phyloP scores from a whole-genome alignment of 1,284 basidiomycete genomes.

The Fistulina hepatica region DNA sequence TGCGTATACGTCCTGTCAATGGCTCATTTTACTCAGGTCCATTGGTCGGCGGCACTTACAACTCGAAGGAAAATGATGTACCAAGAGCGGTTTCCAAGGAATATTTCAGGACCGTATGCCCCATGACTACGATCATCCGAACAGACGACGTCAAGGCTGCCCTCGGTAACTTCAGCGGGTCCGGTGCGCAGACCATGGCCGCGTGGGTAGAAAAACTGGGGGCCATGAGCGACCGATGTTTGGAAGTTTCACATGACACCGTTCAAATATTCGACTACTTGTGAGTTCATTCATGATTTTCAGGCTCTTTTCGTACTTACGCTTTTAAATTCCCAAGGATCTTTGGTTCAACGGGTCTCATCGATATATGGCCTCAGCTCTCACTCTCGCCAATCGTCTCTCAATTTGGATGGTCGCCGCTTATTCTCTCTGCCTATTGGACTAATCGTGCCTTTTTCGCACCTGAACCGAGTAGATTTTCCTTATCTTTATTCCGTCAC shows the following conservation, averaged over 20 bases:
- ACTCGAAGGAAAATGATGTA: slow-evolving; percentile 17
- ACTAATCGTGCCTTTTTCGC: slow-evolving; percentile 27
- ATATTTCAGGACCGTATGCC: slow-evolving; percentile 32
- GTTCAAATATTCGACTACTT: slow-evolving; percentile 29
- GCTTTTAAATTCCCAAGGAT: slow-evolving; percentile 28
- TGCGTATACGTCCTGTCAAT: too few species aligned
- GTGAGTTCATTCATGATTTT: slow-evolving; percentile 12
- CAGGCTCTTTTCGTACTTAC: not conserved
- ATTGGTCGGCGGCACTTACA: slow-evolving; percentile 26
- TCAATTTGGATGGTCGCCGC: slow-evolving; percentile 37
- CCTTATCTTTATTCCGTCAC: too few species aligned
- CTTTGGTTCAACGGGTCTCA: slow-evolving; percentile 31
- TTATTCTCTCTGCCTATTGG: slow-evolving; percentile 28
- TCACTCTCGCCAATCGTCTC: slow-evolving; percentile 33
- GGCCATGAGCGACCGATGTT: slow-evolving; percentile 27
- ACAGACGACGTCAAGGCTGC: slow-evolving; percentile 1
- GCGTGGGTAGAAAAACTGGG: slow-evolving; percentile 26
- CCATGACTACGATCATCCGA: slow-evolving; percentile 11
- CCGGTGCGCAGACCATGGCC: slow-evolving; percentile 19
- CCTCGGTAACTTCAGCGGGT: too few species aligned
- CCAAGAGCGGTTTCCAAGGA: slow-evolving; percentile 34
- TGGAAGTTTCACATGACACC: slow-evolving; percentile 23
- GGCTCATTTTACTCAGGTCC: slow-evolving; percentile 25
- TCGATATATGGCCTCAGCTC: slow-evolving; percentile 33
- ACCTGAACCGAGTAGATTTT: not conserved